phyloP scores from a whole-genome alignment of 2,329 filamentous ascomycete species.

The Aspergillus uvarum region DNA sequence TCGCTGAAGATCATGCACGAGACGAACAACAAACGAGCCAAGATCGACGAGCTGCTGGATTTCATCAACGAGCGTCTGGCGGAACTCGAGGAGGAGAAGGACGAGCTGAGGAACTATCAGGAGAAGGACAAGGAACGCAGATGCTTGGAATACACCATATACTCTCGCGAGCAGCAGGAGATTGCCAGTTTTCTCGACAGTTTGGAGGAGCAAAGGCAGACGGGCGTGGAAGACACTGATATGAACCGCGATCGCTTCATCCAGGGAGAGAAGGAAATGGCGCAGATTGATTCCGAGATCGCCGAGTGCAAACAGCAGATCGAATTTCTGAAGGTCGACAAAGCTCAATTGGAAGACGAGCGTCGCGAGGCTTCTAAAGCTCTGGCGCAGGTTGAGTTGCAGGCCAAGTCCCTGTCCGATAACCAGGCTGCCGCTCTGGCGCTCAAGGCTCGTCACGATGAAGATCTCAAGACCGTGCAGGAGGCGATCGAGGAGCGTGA shows the following conservation, averaged over 20 bases:
- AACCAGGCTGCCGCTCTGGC: slow-evolving; percentile 77
- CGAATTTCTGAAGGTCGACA: slow-evolving; percentile 80
- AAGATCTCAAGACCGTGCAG: slow-evolving; percentile 70
- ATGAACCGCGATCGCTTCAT: slow-evolving; percentile 74
- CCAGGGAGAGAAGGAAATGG: slow-evolving; percentile 75
- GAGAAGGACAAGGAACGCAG: slow-evolving; percentile 90
- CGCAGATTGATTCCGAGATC: slow-evolving; percentile 74
- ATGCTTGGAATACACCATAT: slow-evolving; percentile 92
- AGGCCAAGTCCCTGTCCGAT: slow-evolving; percentile 77
- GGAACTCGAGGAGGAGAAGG: slow-evolving; percentile 95
- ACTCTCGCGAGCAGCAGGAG: slow-evolving; percentile 81
- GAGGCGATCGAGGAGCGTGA: slow-evolving; percentile 74
- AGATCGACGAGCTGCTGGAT: slow-evolving; percentile 88
- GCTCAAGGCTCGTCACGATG: slow-evolving; percentile 67
- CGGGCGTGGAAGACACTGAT: slow-evolving; percentile 80
- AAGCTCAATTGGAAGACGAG: slow-evolving; percentile 84
- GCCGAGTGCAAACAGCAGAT: slow-evolving; percentile 77
- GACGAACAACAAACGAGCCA: slow-evolving; percentile 88
- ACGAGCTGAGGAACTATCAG: slow-evolving; percentile 89
- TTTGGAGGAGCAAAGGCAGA: slow-evolving; percentile 77
- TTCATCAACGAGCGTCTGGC: slow-evolving; percentile 87
- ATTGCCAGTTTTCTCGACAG: slow-evolving; percentile 75
- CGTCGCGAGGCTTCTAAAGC: slow-evolving; percentile 76
- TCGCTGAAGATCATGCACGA: slow-evolving; percentile 96
- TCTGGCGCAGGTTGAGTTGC: slow-evolving; percentile 82